phyloP scores from a whole-genome alignment of 495 filamentous ascomycete species.

The Podospora fimiseda region DNA sequence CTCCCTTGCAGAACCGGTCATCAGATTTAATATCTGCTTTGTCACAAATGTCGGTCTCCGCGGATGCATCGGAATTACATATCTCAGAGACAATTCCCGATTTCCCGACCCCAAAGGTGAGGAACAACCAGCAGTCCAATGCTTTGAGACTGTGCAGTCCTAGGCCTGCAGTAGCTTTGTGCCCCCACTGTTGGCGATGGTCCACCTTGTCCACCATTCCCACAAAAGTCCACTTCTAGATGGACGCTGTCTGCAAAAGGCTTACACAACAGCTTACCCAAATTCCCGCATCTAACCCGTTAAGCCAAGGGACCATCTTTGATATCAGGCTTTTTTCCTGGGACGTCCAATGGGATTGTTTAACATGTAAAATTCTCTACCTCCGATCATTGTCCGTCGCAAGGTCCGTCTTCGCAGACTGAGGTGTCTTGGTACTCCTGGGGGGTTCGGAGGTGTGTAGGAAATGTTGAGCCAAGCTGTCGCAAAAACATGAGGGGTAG shows the following conservation, averaged over 20 bases:
- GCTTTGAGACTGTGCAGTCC: background rate
- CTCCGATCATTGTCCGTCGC: slow-evolving; percentile 15
- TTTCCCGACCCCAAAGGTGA: background rate
- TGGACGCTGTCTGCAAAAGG: slow-evolving; percentile 4
- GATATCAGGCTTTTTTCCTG: slow-evolving; percentile 18
- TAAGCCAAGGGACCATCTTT: slow-evolving; percentile 5
- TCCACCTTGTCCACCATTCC: slow-evolving; percentile 1
- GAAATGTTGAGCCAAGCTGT: slow-evolving; percentile 13
- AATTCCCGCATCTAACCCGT: slow-evolving; percentile 13
- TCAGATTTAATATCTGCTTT: background rate
- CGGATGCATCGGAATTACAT: slow-evolving; percentile 12
- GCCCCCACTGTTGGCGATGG: slow-evolving; percentile 12
- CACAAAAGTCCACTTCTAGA: slow-evolving; percentile 8
- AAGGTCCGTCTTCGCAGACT: background rate
- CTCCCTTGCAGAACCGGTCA: background rate
- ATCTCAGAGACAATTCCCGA: background rate
- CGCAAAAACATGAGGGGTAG: slow-evolving; percentile 2
- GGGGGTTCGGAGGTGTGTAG: slow-evolving; percentile 5
- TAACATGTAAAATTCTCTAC: slow-evolving; percentile 6
- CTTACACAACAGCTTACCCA: slow-evolving; percentile 14
- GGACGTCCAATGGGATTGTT: slow-evolving; percentile 11
- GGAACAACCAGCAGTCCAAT: background rate
- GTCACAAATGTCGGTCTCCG: slow-evolving; percentile 12
- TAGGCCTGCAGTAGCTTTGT: background rate
- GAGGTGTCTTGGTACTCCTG: background rate